Evolutionary conservation across 495 filamentous ascomycete species (phyloP).

Genomic region (Penicillium canescens): DNA sequence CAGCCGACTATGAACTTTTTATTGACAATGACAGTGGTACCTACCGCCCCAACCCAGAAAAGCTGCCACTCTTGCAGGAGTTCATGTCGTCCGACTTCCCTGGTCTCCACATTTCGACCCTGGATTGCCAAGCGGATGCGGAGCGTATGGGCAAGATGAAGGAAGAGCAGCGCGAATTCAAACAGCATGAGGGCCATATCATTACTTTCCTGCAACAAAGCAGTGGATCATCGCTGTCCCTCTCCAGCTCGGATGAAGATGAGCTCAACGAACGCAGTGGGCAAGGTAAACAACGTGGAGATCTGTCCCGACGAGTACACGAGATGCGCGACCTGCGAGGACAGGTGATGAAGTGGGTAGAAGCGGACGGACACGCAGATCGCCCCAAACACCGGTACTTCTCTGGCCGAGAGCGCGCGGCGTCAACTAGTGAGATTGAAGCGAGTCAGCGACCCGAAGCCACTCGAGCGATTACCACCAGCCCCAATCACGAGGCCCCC

Average conservation of each 20-base stretch:
- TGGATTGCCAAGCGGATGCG: slow-evolving; percentile 67
- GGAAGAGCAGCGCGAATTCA: slow-evolving; percentile 59
- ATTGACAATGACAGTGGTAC: slow-evolving; percentile 97
- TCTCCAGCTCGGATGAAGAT: slow-evolving; percentile 77
- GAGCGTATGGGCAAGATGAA: slow-evolving; percentile 63
- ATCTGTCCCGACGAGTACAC: slow-evolving; percentile 33
- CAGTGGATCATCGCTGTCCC: slow-evolving; percentile 50
- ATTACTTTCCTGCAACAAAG: slow-evolving; percentile 67
- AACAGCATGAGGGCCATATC: slow-evolving; percentile 61
- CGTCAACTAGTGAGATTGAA: slow-evolving; percentile 13
- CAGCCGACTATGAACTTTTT: slow-evolving; percentile 75
- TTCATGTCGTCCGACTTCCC: slow-evolving; percentile 73
- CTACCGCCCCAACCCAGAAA: slow-evolving; percentile 78
- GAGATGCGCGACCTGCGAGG: slow-evolving; percentile 46
- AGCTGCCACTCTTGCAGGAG: slow-evolving; percentile 65
- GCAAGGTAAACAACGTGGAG: slow-evolving; percentile 28
- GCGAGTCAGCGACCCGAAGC: not conserved
- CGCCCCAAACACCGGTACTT: slow-evolving; percentile 17
- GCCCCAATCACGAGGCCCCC: not conserved
- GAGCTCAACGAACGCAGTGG: slow-evolving; percentile 60
- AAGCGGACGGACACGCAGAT: slow-evolving; percentile 29
- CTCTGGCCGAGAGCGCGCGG: slow-evolving; percentile 19
- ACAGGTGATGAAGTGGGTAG: slow-evolving; percentile 42
- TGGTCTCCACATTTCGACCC: slow-evolving; percentile 66
- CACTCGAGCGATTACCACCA: not conserved